phyloP scores from a whole-genome alignment of 768 basidiomycete species.

The Termitomyces sp. region DNA sequence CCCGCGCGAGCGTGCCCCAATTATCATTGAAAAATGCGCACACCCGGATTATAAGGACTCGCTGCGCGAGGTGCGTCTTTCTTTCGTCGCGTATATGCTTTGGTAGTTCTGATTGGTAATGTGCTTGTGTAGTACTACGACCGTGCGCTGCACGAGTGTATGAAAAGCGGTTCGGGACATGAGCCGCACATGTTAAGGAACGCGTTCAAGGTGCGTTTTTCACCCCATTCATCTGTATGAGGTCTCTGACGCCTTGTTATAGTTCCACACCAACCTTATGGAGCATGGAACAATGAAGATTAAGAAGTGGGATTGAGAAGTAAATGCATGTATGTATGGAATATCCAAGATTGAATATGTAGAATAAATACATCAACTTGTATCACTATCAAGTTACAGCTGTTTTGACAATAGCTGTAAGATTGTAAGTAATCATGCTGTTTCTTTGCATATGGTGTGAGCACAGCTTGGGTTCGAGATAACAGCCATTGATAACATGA shows the following conservation, averaged over 20 bases:
- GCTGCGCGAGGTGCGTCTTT: slow-evolving; percentile 31
- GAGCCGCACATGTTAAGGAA: slow-evolving; percentile 47
- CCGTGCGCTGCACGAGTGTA: slow-evolving; percentile 39
- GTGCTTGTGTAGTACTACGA: slow-evolving; percentile 38
- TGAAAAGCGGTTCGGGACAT: slow-evolving; percentile 42
- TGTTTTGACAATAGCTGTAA: background rate
- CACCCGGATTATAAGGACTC: slow-evolving; percentile 46
- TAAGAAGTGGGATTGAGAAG: slow-evolving; percentile 26
- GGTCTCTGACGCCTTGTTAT: background rate
- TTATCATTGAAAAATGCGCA: slow-evolving; percentile 48
- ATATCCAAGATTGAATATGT: background rate
- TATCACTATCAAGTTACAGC: background rate
- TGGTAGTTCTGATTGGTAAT: background rate
- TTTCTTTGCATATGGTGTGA: too few relatives aligned
- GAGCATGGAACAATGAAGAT: slow-evolving; percentile 35
- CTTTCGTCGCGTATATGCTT: background rate
- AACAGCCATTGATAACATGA: background rate
- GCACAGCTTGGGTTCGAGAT: too few relatives aligned
- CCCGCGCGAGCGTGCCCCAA: slow-evolving; percentile 43
- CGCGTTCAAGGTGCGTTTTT: slow-evolving; percentile 14
- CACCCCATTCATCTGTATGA: background rate
- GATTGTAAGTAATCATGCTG: too few relatives aligned
- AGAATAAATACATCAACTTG: background rate
- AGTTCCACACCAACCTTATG: slow-evolving; percentile 26
- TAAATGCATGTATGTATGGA: background rate